phyloP scores from a whole-genome alignment of 2,329 filamentous ascomycete species.

The Cladosporium sp. region DNA sequence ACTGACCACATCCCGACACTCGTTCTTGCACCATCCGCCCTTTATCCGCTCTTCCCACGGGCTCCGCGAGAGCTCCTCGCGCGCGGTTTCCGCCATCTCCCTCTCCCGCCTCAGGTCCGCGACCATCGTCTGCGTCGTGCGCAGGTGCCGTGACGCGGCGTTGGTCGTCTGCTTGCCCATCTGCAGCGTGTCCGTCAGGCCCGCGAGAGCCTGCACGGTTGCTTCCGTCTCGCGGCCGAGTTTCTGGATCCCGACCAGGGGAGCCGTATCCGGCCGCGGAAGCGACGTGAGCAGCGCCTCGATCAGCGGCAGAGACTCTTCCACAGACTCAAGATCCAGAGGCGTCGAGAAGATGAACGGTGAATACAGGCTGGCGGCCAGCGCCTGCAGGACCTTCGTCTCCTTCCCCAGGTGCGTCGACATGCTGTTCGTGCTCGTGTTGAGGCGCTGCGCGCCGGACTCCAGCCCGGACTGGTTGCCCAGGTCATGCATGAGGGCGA shows the following conservation, averaged over 20 bases:
- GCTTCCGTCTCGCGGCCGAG: slow-evolving; percentile 61
- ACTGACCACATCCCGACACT: slow-evolving; percentile 80
- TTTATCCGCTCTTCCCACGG: slow-evolving; percentile 70
- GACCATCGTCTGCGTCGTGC: slow-evolving; percentile 77
- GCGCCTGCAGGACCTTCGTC: slow-evolving; percentile 66
- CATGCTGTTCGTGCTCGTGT: slow-evolving; percentile 38
- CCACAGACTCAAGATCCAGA: slow-evolving; percentile 58
- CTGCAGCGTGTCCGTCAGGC: slow-evolving; percentile 84
- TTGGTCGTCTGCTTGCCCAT: slow-evolving; percentile 87
- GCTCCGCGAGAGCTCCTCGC: slow-evolving; percentile 71
- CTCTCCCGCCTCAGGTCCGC: slow-evolving; percentile 78
- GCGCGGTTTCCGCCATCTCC: slow-evolving; percentile 74
- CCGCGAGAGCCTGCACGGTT: slow-evolving; percentile 73
- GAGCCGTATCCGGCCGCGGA: slow-evolving; percentile 59
- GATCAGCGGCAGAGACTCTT: slow-evolving; percentile 63
- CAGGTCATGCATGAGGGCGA: slow-evolving; percentile 29
- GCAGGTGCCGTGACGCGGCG: slow-evolving; percentile 71
- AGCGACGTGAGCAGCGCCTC: slow-evolving; percentile 59
- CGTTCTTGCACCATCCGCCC: slow-evolving; percentile 71
- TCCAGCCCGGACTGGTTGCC: slow-evolving; percentile 30
- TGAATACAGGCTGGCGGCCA: slow-evolving; percentile 62
- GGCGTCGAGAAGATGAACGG: slow-evolving; percentile 60
- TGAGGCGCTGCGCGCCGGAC: slow-evolving; percentile 27
- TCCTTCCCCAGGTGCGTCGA: slow-evolving; percentile 70
- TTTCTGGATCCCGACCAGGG: slow-evolving; percentile 60